Percentiles rank a stretch among this genome's conserved stretches.
Evolutionary conservation across 441 rosid species (phyloP).

Genomic region (Corymbia citriodora): DNA sequence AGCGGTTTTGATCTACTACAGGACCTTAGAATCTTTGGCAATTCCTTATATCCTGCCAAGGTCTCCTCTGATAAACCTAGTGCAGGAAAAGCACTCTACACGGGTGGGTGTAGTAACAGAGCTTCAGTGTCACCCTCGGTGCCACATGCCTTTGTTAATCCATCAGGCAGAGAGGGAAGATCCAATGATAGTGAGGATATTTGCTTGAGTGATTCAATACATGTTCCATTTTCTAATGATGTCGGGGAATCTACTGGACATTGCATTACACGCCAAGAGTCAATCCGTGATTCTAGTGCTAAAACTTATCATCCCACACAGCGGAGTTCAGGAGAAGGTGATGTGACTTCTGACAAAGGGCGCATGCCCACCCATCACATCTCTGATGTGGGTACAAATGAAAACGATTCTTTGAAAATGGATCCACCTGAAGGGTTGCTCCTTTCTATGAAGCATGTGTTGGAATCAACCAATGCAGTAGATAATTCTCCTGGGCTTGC

Average conservation of each 20-base stretch:
- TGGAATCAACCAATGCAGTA: conserved; percentile 27
- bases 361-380: conserved; percentile 7
- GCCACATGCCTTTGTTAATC: conserved; percentile 19
- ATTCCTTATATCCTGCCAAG: background rate
- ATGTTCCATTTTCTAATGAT: conserved; percentile 16
- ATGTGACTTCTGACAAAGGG: conserved; percentile 12
- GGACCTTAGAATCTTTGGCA: background rate
- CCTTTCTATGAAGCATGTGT: conserved; percentile 20
- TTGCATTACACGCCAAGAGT: conserved; percentile 8
- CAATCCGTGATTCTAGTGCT: conserved; percentile 13
- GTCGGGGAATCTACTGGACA: conserved; percentile 10
- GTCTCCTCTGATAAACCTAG: background rate
- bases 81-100: background rate
- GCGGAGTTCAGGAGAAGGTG: conserved; percentile 17
- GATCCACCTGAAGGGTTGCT: conserved; percentile 33
- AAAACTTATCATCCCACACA: conserved; percentile 13
- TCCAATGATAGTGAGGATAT: conserved; percentile 19
- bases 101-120: background rate
- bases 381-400: conserved; percentile 26
- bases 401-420: conserved; percentile 26
- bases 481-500: conserved; percentile 24
- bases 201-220: conserved; percentile 15
- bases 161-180: conserved; percentile 20
- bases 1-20: background rate
- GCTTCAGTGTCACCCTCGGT: conserved; percentile 12